These are phyloP conservation scores for Echites panduratus DNA, from an alignment of 257 asterid genomes.

Conservation along the genomic window DNA sequence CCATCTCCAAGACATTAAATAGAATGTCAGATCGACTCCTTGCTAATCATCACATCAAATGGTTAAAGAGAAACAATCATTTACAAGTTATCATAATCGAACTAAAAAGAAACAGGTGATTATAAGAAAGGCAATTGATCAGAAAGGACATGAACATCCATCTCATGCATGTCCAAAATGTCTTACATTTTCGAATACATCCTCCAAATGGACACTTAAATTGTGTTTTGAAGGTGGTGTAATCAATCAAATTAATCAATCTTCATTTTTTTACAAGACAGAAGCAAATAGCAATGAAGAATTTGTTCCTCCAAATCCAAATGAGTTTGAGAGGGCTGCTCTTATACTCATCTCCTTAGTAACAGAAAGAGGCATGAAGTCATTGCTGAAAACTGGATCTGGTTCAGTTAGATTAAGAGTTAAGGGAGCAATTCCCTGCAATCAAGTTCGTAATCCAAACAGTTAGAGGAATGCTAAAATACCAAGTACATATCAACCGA, in stretches of 20 bases:
- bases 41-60: no score
- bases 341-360: constrained; percentile 64
- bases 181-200: no score
- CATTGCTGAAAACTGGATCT: constrained; percentile 59
- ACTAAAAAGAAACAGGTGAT: no score
- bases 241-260: not conserved
- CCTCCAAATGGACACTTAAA: not conserved
- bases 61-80: no score
- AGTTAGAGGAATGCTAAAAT: not conserved
- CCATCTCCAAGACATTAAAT: no score
- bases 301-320: constrained; percentile 97
- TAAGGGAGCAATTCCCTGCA: constrained; percentile 77
- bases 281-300: constrained; percentile 71
- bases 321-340: constrained; percentile 88
- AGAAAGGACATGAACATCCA: no score
- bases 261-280: constrained; percentile 21
- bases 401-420: constrained; percentile 70
- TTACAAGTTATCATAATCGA: no score
- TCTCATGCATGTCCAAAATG: no score
- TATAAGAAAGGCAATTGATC: no score
- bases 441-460: constrained; percentile 11
- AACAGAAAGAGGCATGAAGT: constrained; percentile 67
- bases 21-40: no score
- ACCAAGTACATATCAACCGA: not conserved
- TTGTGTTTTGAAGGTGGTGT: not conserved